Evolutionary conservation across 169 alveolate species (phyloP).

Genomic region (Pseudocohnilembus persalinus): DNA sequence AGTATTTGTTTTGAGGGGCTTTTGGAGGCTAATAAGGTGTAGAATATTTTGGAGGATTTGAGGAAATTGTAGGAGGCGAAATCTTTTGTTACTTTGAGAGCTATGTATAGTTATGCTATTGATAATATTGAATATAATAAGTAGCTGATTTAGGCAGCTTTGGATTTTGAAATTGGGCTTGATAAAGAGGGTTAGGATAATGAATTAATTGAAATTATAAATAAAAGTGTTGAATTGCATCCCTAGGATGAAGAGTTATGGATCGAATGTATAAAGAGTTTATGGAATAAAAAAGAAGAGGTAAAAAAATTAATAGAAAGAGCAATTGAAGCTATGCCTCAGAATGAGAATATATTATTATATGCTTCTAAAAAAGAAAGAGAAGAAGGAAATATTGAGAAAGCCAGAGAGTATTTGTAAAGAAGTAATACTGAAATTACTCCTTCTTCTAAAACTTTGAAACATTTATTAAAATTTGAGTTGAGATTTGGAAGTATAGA

Average conservation of each 20-base stretch:
- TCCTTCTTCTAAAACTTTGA: slow-evolving; percentile 25
- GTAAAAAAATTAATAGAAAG: neutral
- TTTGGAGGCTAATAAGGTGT: slow-evolving; percentile 67
- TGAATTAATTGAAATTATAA: slow-evolving; percentile 1
- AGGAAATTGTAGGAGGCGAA: slow-evolving; percentile 78
- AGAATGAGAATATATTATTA: neutral
- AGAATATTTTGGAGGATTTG: slow-evolving; percentile 79
- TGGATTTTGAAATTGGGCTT: slow-evolving; percentile 93
- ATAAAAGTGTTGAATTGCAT: slow-evolving; percentile 1
- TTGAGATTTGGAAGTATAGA: slow-evolving; percentile 12
- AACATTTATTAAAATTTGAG: neutral
- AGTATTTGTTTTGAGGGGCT: slow-evolving; percentile 69
- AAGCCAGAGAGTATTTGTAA: slow-evolving; percentile 48
- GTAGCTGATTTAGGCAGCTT: slow-evolving; percentile 60
- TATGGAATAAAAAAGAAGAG: slow-evolving; percentile 28
- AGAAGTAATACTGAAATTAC: slow-evolving; percentile 48
- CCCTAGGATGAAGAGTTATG: slow-evolving; percentile 37
- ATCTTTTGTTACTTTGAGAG: slow-evolving; percentile 87
- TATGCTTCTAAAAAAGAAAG: neutral
- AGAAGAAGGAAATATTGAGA: slow-evolving; percentile 24
- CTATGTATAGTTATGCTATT: slow-evolving; percentile 83
- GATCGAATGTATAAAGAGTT: slow-evolving; percentile 29
- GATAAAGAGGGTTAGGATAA: slow-evolving; percentile 86
- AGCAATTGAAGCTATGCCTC: neutral
- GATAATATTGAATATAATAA: slow-evolving; percentile 53